A percentile compares a stretch with the other conserved stretches of the same genome.
These are phyloP conservation scores for Helotiales sp. DNA, from an alignment of 2,329 filamentous ascomycete genomes.

Conservation along the genomic window DNA sequence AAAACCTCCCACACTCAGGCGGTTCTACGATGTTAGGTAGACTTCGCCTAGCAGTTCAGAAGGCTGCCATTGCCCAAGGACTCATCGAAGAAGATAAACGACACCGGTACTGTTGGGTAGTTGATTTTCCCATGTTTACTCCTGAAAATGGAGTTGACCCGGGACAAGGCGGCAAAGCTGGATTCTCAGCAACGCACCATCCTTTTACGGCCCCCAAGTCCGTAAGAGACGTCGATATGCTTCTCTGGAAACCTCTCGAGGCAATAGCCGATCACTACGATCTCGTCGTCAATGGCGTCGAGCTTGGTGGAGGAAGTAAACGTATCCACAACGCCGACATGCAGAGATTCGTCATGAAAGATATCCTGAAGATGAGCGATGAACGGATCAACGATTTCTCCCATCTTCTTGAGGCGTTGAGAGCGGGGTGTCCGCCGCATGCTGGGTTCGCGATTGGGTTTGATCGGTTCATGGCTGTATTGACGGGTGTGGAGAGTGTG, in stretches of 20 bases:
- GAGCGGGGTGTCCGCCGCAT: constrained; percentile 88
- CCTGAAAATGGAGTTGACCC: constrained; percentile 58
- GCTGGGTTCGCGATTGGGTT: constrained; percentile 92
- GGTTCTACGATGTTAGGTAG: constrained; percentile 60
- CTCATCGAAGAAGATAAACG: constrained; percentile 32
- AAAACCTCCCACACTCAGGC: constrained; percentile 61
- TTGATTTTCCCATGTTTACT: constrained; percentile 90
- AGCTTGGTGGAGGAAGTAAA: constrained; percentile 88
- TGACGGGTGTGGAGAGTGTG: constrained; percentile 75
- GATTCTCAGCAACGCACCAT: constrained; percentile 87
- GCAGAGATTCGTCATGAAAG: constrained; percentile 81
- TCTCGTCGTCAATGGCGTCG: constrained; percentile 91
- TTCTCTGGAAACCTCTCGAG: constrained; percentile 69
- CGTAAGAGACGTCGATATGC: constrained; percentile 68
- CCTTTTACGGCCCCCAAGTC: constrained; percentile 89
- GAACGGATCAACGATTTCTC: constrained; percentile 76
- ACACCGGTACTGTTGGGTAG: constrained; percentile 79
- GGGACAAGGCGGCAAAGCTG: constrained; percentile 73
- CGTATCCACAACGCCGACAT: constrained; percentile 85
- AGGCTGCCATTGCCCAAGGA: constrained; percentile 27
- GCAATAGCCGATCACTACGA: constrained; percentile 91
- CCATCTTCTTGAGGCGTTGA: constrained; percentile 80
- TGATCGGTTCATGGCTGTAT: constrained; percentile 78
- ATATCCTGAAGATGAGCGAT: constrained; percentile 66
- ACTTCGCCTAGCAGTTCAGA: constrained; percentile 33